These are phyloP conservation scores for Beta corolliflora DNA, from an alignment of 179 eudicot genomes.

Conservation along the genomic window DNA sequence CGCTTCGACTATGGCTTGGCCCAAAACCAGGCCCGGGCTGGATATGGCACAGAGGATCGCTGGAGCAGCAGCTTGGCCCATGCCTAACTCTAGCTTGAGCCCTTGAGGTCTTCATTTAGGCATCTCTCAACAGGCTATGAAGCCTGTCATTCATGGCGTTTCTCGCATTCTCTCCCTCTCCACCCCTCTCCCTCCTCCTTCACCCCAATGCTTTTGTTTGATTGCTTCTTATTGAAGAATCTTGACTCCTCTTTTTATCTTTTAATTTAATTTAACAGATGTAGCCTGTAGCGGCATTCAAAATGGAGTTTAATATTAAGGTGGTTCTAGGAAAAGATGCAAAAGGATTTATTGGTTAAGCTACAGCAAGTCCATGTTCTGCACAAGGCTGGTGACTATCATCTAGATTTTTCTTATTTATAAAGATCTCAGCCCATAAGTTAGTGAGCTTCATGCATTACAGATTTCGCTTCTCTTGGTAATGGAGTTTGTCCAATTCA, in stretches of 20 bases:
- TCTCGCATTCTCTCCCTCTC: too few relatives aligned
- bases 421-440: neutral
- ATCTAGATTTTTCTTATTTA: neutral
- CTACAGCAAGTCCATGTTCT: neutral
- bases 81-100: too few relatives aligned
- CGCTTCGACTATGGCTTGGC: too few relatives aligned
- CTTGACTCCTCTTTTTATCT: neutral
- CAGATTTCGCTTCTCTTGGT: neutral
- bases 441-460: neutral
- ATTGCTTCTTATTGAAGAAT: neutral
- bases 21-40: too few relatives aligned
- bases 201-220: neutral
- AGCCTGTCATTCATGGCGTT: neutral
- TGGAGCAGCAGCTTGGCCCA: too few relatives aligned
- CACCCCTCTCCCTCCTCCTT: too few relatives aligned
- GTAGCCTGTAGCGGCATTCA: neutral
- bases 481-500: neutral
- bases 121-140: neutral
- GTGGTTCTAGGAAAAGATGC: neutral
- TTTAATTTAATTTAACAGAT: neutral
- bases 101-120: neutral
- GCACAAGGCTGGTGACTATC: neutral
- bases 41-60: too few relatives aligned
- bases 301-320: neutral
- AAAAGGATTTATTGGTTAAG: neutral